phyloP scores from a whole-genome alignment of 345 rosid species.

The Balakata baccata region DNA sequence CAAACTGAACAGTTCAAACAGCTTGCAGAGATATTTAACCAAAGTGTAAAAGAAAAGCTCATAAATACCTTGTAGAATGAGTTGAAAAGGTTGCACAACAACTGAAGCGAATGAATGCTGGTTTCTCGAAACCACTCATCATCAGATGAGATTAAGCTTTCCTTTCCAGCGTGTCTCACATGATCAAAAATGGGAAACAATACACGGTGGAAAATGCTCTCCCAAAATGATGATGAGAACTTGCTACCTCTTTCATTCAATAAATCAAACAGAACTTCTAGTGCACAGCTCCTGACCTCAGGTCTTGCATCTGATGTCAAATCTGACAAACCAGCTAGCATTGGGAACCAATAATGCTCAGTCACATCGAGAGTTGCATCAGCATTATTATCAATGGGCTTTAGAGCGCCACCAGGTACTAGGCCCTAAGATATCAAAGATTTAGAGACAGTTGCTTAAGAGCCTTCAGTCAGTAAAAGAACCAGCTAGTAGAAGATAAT shows the following conservation, averaged over 20 bases:
- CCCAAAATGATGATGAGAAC: slow-evolving; percentile 86
- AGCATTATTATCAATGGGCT: slow-evolving; percentile 50
- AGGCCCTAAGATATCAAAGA: slow-evolving; percentile 55
- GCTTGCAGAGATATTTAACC: too few species aligned
- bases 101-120: slow-evolving; percentile 78
- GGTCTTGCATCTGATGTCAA: slow-evolving; percentile 74
- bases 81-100: slow-evolving; percentile 95
- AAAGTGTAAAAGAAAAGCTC: slow-evolving; percentile 31
- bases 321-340: slow-evolving; percentile 93
- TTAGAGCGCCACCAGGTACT: slow-evolving; percentile 80
- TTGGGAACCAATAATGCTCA: slow-evolving; percentile 92
- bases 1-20: neutral
- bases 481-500: neutral
- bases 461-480: neutral
- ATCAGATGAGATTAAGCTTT: slow-evolving; percentile 58
- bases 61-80: slow-evolving; percentile 56
- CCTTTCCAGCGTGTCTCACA: slow-evolving; percentile 86
- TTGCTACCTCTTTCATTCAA: slow-evolving; percentile 86
- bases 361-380: slow-evolving; percentile 73
- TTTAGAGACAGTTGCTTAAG: slow-evolving; percentile 13
- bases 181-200: slow-evolving; percentile 91
- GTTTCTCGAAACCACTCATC: slow-evolving; percentile 87
- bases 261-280: slow-evolving; percentile 87
- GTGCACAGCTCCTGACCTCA: slow-evolving; percentile 84
- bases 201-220: slow-evolving; percentile 86